Evolutionary conservation across 177 flowering plant species (phyloP).

Genomic region (Telopea speciosissima): DNA sequence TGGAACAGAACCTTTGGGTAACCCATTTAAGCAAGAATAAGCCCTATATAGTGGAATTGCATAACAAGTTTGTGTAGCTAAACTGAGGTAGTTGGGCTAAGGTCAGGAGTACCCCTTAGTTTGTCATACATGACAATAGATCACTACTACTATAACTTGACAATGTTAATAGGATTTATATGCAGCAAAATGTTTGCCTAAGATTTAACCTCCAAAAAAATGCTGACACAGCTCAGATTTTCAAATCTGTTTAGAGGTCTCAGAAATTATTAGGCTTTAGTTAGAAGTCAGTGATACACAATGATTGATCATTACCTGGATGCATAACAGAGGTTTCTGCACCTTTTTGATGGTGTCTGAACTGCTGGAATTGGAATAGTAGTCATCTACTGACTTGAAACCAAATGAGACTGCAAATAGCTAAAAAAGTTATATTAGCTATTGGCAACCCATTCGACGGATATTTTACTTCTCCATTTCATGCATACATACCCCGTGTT

Average conservation of each 20-base stretch:
- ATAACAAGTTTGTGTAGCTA: too few relatives aligned
- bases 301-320: slow-evolving; percentile 50
- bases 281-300: slow-evolving; percentile 1
- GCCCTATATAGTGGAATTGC: too few relatives aligned
- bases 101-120: background rate
- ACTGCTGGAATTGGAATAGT: slow-evolving; percentile 79
- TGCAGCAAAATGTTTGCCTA: background rate
- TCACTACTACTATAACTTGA: background rate
- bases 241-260: background rate
- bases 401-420: slow-evolving; percentile 79
- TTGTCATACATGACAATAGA: background rate
- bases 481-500: slow-evolving; percentile 52
- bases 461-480: background rate
- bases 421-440: slow-evolving; percentile 11
- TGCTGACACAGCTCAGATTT: background rate
- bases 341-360: slow-evolving; percentile 67
- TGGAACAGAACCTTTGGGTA: too few relatives aligned
- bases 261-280: background rate
- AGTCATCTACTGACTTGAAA: slow-evolving; percentile 87
- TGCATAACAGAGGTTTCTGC: slow-evolving; percentile 72
- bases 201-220: background rate
- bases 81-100: too few relatives aligned
- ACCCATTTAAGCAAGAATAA: too few relatives aligned
- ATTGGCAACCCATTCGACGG: background rate
- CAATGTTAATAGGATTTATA: background rate